These are phyloP conservation scores for Mortierella polycephala DNA, from an alignment of 371 early-diverging fungal species.

Conservation along the genomic window DNA sequence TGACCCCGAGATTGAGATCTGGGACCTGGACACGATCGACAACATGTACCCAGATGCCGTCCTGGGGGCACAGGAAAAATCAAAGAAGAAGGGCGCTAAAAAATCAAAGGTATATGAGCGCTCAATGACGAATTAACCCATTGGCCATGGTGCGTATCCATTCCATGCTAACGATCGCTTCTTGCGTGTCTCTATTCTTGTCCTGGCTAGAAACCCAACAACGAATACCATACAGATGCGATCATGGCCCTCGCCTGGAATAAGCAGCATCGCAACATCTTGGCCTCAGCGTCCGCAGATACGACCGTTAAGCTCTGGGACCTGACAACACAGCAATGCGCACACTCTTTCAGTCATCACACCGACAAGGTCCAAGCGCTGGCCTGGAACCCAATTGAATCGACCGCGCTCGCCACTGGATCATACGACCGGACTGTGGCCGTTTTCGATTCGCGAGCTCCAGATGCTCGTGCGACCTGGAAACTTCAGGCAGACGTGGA, in stretches of 20 bases:
- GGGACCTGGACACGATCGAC: slow-evolving; percentile 95
- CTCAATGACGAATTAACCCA: too few relatives aligned
- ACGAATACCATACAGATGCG: slow-evolving; percentile 91
- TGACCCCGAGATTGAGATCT: slow-evolving; percentile 97
- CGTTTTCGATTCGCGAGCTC: slow-evolving; percentile 89
- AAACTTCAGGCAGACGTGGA: slow-evolving; percentile 90
- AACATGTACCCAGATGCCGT: slow-evolving; percentile 90
- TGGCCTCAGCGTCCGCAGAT: slow-evolving; percentile 94
- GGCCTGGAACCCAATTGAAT: slow-evolving; percentile 89
- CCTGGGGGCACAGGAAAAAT: slow-evolving; percentile 75
- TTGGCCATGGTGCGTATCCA: background rate
- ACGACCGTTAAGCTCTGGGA: slow-evolving; percentile 98
- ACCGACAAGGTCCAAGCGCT: slow-evolving; percentile 89
- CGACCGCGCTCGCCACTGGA: slow-evolving; percentile 88
- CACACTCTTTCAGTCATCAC: slow-evolving; percentile 86
- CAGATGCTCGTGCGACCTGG: slow-evolving; percentile 69
- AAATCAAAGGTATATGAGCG: slow-evolving; percentile 60
- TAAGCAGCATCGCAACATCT: slow-evolving; percentile 82
- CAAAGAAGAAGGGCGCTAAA: slow-evolving; percentile 63
- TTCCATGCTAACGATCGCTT: background rate
- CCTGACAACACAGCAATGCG: slow-evolving; percentile 74
- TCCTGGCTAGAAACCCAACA: slow-evolving; percentile 64
- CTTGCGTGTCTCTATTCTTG: background rate
- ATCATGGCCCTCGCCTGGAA: slow-evolving; percentile 96
- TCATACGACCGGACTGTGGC: slow-evolving; percentile 89